phyloP scores from a whole-genome alignment of 2,329 filamentous ascomycete species.

The Aspergillus amoenus region DNA sequence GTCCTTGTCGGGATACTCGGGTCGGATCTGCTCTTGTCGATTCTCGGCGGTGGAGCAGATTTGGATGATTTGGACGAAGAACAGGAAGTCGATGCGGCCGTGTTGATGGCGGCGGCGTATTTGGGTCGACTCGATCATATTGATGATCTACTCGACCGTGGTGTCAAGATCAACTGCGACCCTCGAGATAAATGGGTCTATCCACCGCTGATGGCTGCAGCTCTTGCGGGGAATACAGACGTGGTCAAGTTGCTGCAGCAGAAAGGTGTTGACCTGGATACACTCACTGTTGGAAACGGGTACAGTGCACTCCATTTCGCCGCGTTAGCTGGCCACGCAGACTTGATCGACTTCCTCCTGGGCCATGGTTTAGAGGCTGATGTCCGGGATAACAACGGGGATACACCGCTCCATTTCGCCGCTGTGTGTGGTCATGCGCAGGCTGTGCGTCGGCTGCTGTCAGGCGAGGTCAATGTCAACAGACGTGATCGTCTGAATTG shows the following conservation, averaged over 20 bases:
- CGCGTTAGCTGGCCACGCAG: not conserved
- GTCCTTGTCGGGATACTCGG: not conserved
- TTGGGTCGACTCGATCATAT: not conserved
- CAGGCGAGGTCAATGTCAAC: not conserved
- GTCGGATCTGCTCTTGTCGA: not conserved
- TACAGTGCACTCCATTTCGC: not conserved
- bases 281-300: not conserved
- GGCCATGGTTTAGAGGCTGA: not conserved
- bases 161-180: not conserved
- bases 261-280: not conserved
- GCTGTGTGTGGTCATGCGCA: not conserved
- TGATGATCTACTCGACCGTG: not conserved
- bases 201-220: not conserved
- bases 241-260: not conserved
- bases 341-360: not conserved
- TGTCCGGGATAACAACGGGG: not conserved
- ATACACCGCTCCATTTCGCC: not conserved
- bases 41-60: not conserved
- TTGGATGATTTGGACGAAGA: not conserved
- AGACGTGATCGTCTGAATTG: not conserved
- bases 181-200: not conserved
- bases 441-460: not conserved
- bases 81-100: not conserved
- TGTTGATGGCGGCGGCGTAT: slow-evolving; percentile 1
- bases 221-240: not conserved